Conservation (phyloP, 2,329 filamentous ascomycete species). For the Anisogramma anomala region DNA sequence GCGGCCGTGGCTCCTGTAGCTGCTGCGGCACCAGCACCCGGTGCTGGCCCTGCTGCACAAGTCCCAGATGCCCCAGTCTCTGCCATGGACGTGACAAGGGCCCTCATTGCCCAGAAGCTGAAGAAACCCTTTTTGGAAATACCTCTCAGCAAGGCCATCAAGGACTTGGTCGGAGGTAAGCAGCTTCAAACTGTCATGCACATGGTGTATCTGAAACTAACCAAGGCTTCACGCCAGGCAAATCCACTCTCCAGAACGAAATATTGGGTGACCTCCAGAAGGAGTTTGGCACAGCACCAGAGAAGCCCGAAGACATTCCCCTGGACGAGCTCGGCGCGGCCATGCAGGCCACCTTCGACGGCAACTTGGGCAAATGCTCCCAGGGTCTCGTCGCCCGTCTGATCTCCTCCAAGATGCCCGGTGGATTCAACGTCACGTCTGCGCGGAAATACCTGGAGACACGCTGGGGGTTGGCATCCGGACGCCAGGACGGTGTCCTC, state of each 20-base stretch:
- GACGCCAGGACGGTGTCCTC: constrained; percentile 83
- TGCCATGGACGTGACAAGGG: constrained; percentile 79
- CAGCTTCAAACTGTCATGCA: constrained; percentile 15
- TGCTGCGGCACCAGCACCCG: constrained; percentile 49
- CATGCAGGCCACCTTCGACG: constrained; percentile 98
- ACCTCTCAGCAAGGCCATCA: constrained; percentile 91
- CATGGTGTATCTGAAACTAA: constrained; percentile 7
- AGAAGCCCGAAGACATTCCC: constrained; percentile 96
- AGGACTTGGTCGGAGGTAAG: constrained; percentile 93
- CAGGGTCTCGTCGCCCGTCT: constrained; percentile 84
- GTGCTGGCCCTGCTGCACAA: constrained; percentile 74
- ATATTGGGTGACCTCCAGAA: constrained; percentile 96
- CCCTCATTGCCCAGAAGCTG: constrained; percentile 89
- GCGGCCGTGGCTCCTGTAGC: constrained; percentile 43
- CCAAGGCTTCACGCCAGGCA: constrained; percentile 46
- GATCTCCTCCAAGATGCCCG: constrained; percentile 98
- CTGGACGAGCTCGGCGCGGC: constrained; percentile 88
- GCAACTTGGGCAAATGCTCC: constrained; percentile 93
- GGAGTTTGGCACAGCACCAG: constrained; percentile 94
- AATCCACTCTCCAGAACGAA: constrained; percentile 97
- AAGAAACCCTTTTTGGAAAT: constrained; percentile 88
- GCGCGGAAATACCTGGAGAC: constrained; percentile 92
- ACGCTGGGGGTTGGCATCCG: constrained; percentile 76
- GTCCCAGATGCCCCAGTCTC: constrained; percentile 79
- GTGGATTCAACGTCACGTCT: constrained; percentile 96